Conservation (phyloP, 2,329 filamentous ascomycete species). For the Colletotrichum gloeosporioides region DNA sequence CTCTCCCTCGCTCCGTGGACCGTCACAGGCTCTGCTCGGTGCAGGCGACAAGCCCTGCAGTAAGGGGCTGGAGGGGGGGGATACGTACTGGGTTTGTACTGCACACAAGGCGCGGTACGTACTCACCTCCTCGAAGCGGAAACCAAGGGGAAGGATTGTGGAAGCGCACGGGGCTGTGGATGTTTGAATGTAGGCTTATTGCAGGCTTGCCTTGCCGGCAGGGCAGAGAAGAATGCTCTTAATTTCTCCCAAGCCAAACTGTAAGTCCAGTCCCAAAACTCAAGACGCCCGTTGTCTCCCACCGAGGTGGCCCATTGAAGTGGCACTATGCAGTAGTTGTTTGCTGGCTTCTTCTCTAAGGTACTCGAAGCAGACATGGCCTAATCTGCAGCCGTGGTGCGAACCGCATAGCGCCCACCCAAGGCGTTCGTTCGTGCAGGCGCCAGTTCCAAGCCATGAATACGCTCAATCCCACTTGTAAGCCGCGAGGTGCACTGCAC, state of each 20-base stretch:
- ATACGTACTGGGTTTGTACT: not conserved
- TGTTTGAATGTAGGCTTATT: not conserved
- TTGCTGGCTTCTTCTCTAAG: not conserved
- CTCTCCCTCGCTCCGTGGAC: not conserved
- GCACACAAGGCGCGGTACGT: not conserved
- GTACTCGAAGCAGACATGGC: not conserved
- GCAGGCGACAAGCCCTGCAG: not conserved
- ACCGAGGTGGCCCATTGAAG: not conserved
- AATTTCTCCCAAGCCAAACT: not conserved
- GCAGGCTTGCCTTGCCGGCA: not conserved
- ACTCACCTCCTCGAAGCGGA: not conserved
- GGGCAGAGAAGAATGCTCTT: not conserved
- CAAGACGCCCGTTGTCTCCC: not conserved
- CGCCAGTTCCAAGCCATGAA: not conserved
- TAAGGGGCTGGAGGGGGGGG: not conserved
- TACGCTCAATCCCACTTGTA: not conserved
- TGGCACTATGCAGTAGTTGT: not conserved
- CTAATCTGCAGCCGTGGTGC: not conserved
- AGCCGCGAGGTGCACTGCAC: not conserved
- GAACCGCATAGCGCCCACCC: not conserved
- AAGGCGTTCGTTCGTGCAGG: not conserved
- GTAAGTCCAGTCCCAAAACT: not conserved
- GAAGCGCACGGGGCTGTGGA: not conserved
- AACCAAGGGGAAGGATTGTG: constrained; percentile 4
- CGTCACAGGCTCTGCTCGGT: not conserved